A percentile compares a stretch with the other conserved stretches of the same genome.
Conservation (phyloP, 1,284 basidiomycete species). For the Cryptococcus amylolentus region DNA sequence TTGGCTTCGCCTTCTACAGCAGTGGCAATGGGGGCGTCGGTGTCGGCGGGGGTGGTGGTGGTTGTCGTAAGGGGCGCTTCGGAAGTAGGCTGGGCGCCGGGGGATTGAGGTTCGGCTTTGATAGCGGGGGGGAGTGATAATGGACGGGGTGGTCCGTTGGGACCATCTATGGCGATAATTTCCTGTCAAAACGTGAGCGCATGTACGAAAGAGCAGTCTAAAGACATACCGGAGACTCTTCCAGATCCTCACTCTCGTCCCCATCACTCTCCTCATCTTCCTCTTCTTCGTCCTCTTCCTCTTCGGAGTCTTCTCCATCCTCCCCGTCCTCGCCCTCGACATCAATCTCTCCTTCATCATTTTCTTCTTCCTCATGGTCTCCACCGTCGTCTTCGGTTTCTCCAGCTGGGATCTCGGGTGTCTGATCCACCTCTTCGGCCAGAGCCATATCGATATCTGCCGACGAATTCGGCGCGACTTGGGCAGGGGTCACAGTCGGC, state of each 20-base stretch:
- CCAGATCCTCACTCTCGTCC: conserved; percentile 26
- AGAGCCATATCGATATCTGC: neutral
- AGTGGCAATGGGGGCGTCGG: conserved; percentile 1
- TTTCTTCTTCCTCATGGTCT: neutral
- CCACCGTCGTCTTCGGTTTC: neutral
- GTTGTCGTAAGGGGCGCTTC: conserved; percentile 12
- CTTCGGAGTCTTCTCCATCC: conserved; percentile 40
- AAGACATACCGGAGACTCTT: conserved; percentile 18
- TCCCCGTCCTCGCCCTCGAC: neutral
- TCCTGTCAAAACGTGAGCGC: conserved; percentile 1
- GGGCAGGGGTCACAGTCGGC: neutral
- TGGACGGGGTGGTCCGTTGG: conserved; percentile 4
- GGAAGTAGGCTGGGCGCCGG: neutral
- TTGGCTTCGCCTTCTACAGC: conserved; percentile 8
- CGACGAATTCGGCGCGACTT: neutral
- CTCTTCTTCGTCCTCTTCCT: conserved; percentile 70
- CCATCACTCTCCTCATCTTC: conserved; percentile 54
- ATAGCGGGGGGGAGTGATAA: conserved; percentile 7
- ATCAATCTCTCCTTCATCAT: too few species aligned
- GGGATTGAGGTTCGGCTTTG: conserved; percentile 11
- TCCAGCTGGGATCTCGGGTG: neutral
- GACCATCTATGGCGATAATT: conserved; percentile 18
- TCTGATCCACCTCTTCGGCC: neutral
- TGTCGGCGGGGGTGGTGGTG: neutral
- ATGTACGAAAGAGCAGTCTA: too few species aligned